Evolutionary conservation across 176 grass and related monocot genomes (phyloP).

Genomic region (Chloris gayana): DNA sequence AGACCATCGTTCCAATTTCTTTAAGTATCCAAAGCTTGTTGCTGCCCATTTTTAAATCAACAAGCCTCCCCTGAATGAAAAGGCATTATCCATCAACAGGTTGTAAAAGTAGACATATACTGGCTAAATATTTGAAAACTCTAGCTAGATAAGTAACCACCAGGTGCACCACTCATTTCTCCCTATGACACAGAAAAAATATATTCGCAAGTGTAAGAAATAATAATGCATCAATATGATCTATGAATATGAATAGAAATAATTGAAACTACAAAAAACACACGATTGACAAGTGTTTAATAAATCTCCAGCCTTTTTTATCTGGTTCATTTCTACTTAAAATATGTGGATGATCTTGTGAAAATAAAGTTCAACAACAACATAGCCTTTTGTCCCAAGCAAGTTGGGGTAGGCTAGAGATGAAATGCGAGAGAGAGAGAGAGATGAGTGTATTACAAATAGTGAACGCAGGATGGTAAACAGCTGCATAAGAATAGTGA

Average conservation of each 20-base stretch:
- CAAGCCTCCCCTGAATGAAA: conserved; percentile 66
- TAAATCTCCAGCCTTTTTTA: neutral
- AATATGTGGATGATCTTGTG: neutral
- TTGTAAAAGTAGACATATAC: conserved; percentile 25
- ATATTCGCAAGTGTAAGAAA: conserved; percentile 23
- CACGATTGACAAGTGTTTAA: conserved; percentile 24
- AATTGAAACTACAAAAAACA: conserved; percentile 19
- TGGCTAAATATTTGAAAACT: neutral
- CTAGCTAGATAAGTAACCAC: conserved; percentile 21
- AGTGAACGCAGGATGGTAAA: neutral
- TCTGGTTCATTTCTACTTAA: conserved; percentile 15
- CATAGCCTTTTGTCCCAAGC: too few species aligned
- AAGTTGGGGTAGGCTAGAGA: too few species aligned
- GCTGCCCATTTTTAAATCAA: conserved; percentile 77
- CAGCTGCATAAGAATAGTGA: neutral
- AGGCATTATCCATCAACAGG: conserved; percentile 36
- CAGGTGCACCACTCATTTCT: conserved; percentile 5
- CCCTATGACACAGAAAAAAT: neutral
- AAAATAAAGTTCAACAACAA: neutral
- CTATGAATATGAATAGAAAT: conserved; percentile 15
- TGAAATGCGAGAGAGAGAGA: neutral
- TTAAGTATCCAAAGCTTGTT: conserved; percentile 95
- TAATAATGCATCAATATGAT: conserved; percentile 18
- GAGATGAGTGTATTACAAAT: too few species aligned
- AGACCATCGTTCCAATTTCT: conserved; percentile 77